These are phyloP conservation scores for Globisporangium canariense DNA, from an alignment of 352 stramenopile species.

Conservation along the genomic window DNA sequence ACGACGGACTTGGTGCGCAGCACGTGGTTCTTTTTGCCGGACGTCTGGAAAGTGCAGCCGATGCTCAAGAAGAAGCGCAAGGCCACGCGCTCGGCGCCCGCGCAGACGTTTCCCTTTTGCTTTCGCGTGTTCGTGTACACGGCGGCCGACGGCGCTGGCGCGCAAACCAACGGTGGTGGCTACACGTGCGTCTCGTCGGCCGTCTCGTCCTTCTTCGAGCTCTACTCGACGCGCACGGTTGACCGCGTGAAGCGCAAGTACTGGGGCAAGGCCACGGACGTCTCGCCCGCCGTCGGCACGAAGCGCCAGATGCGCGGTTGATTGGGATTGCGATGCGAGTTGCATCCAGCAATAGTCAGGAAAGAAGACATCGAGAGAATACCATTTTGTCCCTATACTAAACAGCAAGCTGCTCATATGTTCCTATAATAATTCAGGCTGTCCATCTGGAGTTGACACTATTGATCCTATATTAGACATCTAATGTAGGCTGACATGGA, in stretches of 20 bases:
- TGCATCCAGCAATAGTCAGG: neutral
- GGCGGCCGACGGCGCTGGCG: neutral
- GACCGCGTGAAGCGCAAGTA: conserved; percentile 80
- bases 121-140: conserved; percentile 79
- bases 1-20: conserved; percentile 32
- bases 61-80: conserved; percentile 90
- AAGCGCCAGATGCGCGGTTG: conserved; percentile 2
- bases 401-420: neutral
- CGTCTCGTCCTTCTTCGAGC: conserved; percentile 77
- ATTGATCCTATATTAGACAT: too few species aligned
- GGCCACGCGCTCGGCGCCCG: conserved; percentile 68
- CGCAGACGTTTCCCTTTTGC: conserved; percentile 86
- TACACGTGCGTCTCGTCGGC: conserved; percentile 57
- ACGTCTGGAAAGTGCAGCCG: conserved; percentile 87
- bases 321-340: neutral
- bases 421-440: neutral
- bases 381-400: neutral
- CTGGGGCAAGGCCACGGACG: conserved; percentile 25
- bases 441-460: neutral
- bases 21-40: conserved; percentile 85
- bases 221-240: conserved; percentile 82
- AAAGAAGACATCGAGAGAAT: neutral
- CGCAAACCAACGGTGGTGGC: neutral
- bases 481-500: neutral
- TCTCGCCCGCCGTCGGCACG: neutral